Conservation (phyloP, 306 rosid genomes). For the Herpetospermum pedunculosum region DNA sequence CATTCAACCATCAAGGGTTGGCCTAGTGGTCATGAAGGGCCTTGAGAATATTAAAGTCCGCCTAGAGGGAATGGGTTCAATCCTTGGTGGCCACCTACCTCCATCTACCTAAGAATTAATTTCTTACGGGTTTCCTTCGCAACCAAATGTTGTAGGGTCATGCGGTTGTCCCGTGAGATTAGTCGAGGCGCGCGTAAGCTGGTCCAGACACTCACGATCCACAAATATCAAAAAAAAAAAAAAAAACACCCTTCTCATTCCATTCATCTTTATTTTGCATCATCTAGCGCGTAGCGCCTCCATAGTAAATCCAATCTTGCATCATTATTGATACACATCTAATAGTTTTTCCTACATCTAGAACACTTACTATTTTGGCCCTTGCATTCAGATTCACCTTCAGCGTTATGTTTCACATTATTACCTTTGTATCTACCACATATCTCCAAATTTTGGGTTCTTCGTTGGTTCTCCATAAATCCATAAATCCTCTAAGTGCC, state of each 20-base stretch:
- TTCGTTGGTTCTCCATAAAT: background rate
- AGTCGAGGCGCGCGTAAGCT: too few species aligned
- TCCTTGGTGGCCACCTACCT: too few species aligned
- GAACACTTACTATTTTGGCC: background rate
- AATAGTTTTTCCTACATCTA: background rate
- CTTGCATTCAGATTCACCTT: background rate
- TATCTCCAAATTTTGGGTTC: background rate
- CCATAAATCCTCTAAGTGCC: background rate
- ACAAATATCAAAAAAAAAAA: too few species aligned
- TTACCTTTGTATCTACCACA: background rate
- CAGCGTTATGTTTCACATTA: background rate
- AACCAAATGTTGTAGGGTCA: too few species aligned
- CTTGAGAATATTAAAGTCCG: too few species aligned
- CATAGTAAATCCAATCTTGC: background rate
- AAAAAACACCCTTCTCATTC: background rate
- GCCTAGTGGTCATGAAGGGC: too few species aligned
- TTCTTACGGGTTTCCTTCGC: too few species aligned
- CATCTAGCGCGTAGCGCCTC: background rate
- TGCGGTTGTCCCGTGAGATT: too few species aligned
- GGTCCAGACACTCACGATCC: too few species aligned
- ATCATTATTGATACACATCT: background rate
- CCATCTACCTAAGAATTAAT: too few species aligned
- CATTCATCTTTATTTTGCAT: background rate
- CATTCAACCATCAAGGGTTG: too few species aligned
- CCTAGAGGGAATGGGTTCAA: too few species aligned